Percentiles rank a stretch among this genome's conserved stretches.
Conservation (phyloP, 31 red algal genomes). For the Asparagopsis taxiformis region DNA sequence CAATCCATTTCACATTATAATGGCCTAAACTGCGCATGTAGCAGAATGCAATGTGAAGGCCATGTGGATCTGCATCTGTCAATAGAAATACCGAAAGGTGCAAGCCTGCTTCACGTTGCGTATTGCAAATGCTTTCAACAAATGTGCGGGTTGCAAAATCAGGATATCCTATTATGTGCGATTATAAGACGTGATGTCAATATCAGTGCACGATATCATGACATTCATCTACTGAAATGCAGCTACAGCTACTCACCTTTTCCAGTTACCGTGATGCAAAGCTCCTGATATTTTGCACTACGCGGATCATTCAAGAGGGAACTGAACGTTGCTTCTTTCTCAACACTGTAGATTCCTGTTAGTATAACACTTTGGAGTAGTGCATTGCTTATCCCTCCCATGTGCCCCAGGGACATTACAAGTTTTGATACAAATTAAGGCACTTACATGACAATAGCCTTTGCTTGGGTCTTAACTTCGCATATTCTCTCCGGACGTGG, state of each 20-base stretch:
- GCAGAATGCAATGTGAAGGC: conserved; percentile 58
- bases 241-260: conserved; percentile 35
- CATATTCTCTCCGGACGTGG: conserved; percentile 54
- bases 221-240: background rate
- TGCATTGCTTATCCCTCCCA: background rate
- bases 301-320: conserved; percentile 32
- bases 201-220: background rate
- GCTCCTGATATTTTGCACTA: background rate
- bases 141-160: conserved; percentile 45
- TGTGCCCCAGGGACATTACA: background rate
- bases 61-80: conserved; percentile 80
- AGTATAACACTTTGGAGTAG: background rate
- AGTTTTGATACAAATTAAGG: background rate
- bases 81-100: conserved; percentile 57
- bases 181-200: background rate
- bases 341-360: conserved; percentile 24
- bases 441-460: conserved; percentile 43
- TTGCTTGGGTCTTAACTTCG: conserved; percentile 17
- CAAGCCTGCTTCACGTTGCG: background rate
- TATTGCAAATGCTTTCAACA: conserved; percentile 9
- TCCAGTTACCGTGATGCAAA: conserved; percentile 52
- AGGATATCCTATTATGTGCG: conserved; percentile 35
- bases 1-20: conserved; percentile 28
- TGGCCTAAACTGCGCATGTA: conserved; percentile 21
- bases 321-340: conserved; percentile 66